Evolutionary conservation across 345 rosid species (phyloP), one percentile per base, ranked within the genome.

Genomic region (Bruguiera sexangula): DNA sequence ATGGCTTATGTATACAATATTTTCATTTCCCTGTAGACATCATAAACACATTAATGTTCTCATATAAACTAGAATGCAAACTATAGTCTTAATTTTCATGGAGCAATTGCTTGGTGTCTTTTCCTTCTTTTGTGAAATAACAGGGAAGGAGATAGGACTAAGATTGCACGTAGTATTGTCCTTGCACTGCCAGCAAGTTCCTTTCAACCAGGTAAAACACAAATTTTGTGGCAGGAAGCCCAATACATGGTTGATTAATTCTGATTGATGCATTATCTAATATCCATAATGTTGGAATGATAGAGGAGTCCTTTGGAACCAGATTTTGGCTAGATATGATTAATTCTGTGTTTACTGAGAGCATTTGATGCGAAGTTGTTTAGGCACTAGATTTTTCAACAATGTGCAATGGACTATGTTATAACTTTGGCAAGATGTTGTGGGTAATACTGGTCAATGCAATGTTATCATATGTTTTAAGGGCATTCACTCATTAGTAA

Each of bases 201-300:
- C 43, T 43, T 43, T 60, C 62, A 30, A 57, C 65, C 57, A 65
- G 82, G 79, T 69, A 56, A 69, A 30, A 8, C 48, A 1, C 58
- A 59, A 51, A 43, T 43, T 43, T 43, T 15, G 18, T 43, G 50
- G 19, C 50, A 13, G 4, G 50, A 43, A 43, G 50, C 13, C 19
- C 50, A 43, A 43, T 43, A 43, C 19, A 11, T 43, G 50, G 50
- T 15, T 7, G 16, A 21, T 43, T 55, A 66, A 18, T 31, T 30
- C 8, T 53, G 57, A 66, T 26, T 26, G 50, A 56, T 18, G 57
- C 68, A 21, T 15, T 26, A 13, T 31, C 8, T n/a, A n/a, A 37
- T 21, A 21, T 63, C 13, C 56, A n/a, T 27, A 30, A 54, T 56
- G 31, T 54, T 55, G 37, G 46, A 66, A 13, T 7, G n/a, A 31